Base-by-base conservation (phyloP, 2,329 filamentous ascomycete genomes). In the Macrophomina tecta region DNA sequence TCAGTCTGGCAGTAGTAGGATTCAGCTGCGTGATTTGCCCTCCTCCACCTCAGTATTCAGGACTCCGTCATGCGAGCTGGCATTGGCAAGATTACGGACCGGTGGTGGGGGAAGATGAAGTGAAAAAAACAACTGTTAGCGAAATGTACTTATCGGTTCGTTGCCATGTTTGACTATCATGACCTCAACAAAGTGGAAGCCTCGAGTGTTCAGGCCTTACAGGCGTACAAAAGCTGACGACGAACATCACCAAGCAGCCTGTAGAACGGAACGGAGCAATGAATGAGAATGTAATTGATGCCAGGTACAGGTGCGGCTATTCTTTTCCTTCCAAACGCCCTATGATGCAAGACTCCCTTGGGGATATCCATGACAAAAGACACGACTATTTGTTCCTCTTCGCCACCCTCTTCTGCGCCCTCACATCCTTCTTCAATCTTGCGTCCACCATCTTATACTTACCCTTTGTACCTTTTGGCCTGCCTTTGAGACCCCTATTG, bases 391-490 rank as follows among this genome's bases (percentile, higher is more conserved):
- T 62, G 83, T 87, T 90, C 82, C 89, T 91, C 84, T 96, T 93
- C 76, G 86, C 85, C 70, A 87, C 75, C 75, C 94, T 87, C 88
- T 97, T 97, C 80, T 94, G 86, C 2, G 91, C 93, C 77, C 93
- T 84, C 65, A 95, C 86, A 83, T 98, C 95, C 89, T 97, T 98
- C 88, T 97, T 97, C 89, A 97, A 88, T 72, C 95, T 87, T 14
- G 92, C 84, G 81, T 98, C 94, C 65, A 99, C 94, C 85, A 99
- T 97, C 85, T 97, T 97, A 79, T 99, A 99, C 72, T 92, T 90
- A 45, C 94, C 94, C 87, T 97, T 97, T 30, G 97, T 93, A 68
- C 94, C 95, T 78, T 89, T 91, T 2, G 95, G 95, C 72, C 94
- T 85, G 23, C 94, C 94, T 77, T 91, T 88, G 75, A 97, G 89